Conservation (phyloP, 2,329 filamentous ascomycete genomes). For the Neospermospora avenae region DNA sequence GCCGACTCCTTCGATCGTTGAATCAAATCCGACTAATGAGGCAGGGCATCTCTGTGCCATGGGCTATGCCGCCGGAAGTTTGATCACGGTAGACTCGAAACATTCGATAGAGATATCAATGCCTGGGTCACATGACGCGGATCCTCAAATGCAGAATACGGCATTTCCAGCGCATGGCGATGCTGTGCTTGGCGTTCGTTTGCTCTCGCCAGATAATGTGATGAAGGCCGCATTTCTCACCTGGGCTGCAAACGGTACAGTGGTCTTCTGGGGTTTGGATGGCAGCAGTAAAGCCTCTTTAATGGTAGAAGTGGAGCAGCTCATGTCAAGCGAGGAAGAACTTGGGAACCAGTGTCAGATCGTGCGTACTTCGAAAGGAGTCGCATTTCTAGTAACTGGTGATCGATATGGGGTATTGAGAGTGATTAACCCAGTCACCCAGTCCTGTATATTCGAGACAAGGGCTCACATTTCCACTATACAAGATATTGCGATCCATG, state of each 20-base stretch:
- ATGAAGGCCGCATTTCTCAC: slow-evolving; percentile 76
- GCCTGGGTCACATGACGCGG: slow-evolving; percentile 33
- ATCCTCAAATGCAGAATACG: slow-evolving; percentile 39
- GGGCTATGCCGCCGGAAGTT: slow-evolving; percentile 62
- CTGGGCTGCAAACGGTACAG: slow-evolving; percentile 77
- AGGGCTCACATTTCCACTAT: slow-evolving; percentile 88
- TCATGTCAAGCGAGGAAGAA: slow-evolving; percentile 48
- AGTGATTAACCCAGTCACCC: slow-evolving; percentile 59
- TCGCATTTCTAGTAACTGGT: slow-evolving; percentile 70
- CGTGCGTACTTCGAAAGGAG: slow-evolving; percentile 57
- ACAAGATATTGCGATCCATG: slow-evolving; percentile 72
- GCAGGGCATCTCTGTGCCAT: slow-evolving; percentile 56
- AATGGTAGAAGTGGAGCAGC: slow-evolving; percentile 66
- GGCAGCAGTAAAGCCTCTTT: slow-evolving; percentile 66
- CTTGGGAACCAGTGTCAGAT: slow-evolving; percentile 56
- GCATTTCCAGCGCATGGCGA: slow-evolving; percentile 62
- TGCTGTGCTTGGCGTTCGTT: slow-evolving; percentile 68
- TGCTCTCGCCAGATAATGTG: slow-evolving; percentile 57
- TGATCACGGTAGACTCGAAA: slow-evolving; percentile 73
- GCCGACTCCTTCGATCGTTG: slow-evolving; percentile 22
- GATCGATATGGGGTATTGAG: slow-evolving; percentile 83
- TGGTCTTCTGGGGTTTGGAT: slow-evolving; percentile 78
- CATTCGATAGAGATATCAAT: slow-evolving; percentile 66
- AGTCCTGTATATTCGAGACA: slow-evolving; percentile 62
- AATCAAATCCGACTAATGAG: slow-evolving; percentile 25